Evolutionary conservation across 495 filamentous ascomycete species (phyloP).

Genomic region (Penicillium odoratum): DNA sequence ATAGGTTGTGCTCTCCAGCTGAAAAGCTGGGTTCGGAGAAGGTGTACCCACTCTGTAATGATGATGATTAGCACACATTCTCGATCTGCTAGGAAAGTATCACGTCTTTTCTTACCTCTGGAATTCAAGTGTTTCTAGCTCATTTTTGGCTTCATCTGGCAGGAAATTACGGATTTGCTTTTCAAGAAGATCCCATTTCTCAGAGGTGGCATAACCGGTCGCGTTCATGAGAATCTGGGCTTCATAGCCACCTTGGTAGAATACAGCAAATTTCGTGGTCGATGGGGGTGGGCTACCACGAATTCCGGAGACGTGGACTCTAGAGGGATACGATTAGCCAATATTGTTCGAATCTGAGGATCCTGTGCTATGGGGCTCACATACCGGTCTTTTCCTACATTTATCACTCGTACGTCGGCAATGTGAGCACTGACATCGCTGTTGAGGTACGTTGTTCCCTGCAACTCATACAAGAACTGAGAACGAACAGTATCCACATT

Average conservation of each 20-base stretch:
- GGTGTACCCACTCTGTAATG: slow-evolving; percentile 28
- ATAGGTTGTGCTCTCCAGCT: slow-evolving; percentile 31
- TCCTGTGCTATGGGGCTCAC: background rate
- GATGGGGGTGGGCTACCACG: slow-evolving; percentile 48
- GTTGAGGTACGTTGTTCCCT: slow-evolving; percentile 54
- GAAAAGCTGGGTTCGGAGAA: slow-evolving; percentile 20
- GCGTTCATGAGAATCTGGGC: slow-evolving; percentile 42
- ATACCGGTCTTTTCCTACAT: slow-evolving; percentile 30
- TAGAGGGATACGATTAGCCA: background rate
- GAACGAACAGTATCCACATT: slow-evolving; percentile 45
- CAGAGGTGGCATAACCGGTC: slow-evolving; percentile 38
- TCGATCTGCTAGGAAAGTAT: background rate
- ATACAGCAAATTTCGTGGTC: slow-evolving; percentile 56
- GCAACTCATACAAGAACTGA: slow-evolving; percentile 58
- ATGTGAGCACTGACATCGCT: slow-evolving; percentile 53
- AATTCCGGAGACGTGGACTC: slow-evolving; percentile 45
- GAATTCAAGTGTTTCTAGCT: slow-evolving; percentile 32
- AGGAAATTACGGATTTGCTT: slow-evolving; percentile 34
- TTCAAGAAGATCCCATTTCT: slow-evolving; percentile 43
- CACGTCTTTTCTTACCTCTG: slow-evolving; percentile 18
- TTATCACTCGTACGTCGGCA: slow-evolving; percentile 36
- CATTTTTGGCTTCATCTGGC: slow-evolving; percentile 10
- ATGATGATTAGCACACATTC: background rate
- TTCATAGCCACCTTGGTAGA: slow-evolving; percentile 49
- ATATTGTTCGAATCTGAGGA: background rate